A percentile compares a stretch with the other conserved stretches of the same genome.
These are phyloP conservation scores for Macadamia integrifolia DNA, from an alignment of 164 flowering plant species.

Conservation along the genomic window DNA sequence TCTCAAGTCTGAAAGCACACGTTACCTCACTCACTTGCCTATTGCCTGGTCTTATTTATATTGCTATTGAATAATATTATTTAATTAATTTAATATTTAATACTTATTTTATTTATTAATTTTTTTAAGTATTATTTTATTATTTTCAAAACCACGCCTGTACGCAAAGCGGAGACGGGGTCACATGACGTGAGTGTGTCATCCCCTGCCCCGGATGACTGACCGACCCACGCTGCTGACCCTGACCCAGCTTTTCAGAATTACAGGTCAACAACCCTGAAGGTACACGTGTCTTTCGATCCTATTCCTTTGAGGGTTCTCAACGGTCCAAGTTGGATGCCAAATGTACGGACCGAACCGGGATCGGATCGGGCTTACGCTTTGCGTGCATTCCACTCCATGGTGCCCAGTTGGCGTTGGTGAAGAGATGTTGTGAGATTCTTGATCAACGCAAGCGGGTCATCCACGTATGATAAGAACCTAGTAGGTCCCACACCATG, in stretches of 20 bases:
- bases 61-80: not conserved
- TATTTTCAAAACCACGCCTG: conserved; percentile 13
- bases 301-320: not conserved
- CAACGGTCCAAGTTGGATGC: not conserved
- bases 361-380: not conserved
- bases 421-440: conserved; percentile 1
- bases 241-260: too few species aligned
- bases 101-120: not conserved
- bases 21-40: not conserved
- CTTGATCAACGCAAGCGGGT: not conserved
- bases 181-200: conserved; percentile 3
- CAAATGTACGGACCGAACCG: not conserved
- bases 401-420: not conserved
- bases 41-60: not conserved
- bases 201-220: not conserved
- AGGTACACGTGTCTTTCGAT: not conserved
- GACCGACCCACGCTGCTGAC: too few species aligned
- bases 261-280: too few species aligned
- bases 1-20: not conserved
- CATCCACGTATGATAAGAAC: conserved; percentile 3
- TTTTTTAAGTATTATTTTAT: not conserved
- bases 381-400: conserved; percentile 20
- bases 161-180: conserved; percentile 11
- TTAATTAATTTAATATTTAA: not conserved
- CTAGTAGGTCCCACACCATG: not conserved